Conservation (phyloP, 495 filamentous ascomycete genomes). For the Talaromyces stipitatus region DNA sequence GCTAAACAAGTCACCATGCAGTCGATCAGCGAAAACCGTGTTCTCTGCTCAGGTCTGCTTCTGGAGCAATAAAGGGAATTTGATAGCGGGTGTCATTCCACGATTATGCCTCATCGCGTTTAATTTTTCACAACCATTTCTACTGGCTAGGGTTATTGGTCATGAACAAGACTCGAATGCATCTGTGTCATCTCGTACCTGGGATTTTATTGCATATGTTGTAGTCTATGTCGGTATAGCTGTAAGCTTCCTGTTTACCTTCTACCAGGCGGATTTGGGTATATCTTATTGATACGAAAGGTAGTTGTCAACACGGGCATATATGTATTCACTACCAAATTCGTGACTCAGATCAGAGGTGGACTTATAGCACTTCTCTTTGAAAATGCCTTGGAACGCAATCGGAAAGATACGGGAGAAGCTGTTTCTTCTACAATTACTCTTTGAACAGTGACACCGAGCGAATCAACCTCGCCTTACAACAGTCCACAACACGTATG, state of each 20-base stretch:
- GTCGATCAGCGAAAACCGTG: not conserved
- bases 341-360: not conserved
- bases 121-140: not conserved
- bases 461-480: not conserved
- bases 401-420: not conserved
- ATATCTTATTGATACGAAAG: not conserved
- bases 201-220: not conserved
- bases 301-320: not conserved
- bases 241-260: not conserved
- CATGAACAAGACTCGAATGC: not conserved
- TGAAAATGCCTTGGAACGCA: not conserved
- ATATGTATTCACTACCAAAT: not conserved
- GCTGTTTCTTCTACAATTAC: not conserved
- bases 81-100: not conserved
- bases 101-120: not conserved
- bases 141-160: not conserved
- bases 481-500: not conserved
- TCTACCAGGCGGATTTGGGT: constrained; percentile 12
- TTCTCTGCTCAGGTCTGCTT: not conserved
- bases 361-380: not conserved
- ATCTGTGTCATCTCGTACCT: not conserved
- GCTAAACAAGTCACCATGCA: not conserved
- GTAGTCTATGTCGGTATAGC: not conserved
- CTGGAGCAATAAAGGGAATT: not conserved
- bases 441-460: not conserved